Evolutionary conservation across 2,329 filamentous ascomycete genomes (phyloP).

Genomic region (Monosporascus sp.): DNA sequence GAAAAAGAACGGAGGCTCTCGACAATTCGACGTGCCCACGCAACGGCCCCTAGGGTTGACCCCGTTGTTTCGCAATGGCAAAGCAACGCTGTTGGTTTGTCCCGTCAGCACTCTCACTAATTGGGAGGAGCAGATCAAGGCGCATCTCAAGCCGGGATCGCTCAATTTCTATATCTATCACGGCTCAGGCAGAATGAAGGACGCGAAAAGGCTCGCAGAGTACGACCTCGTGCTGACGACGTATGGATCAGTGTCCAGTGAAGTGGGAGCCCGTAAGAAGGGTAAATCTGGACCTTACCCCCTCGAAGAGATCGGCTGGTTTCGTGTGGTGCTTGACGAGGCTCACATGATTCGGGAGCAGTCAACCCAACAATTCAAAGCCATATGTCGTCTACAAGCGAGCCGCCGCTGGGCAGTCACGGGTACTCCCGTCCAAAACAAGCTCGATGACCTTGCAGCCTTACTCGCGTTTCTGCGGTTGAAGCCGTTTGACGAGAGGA

Average conservation of each 20-base stretch:
- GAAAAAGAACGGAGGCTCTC: conserved; percentile 31
- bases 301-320: conserved; percentile 79
- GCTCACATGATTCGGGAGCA: conserved; percentile 92
- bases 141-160: conserved; percentile 63
- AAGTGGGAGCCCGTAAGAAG: conserved; percentile 62
- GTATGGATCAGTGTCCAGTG: conserved; percentile 81
- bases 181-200: conserved; percentile 68
- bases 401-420: conserved; percentile 94
- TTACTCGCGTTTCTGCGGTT: conserved; percentile 81
- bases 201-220: conserved; percentile 61
- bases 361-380: conserved; percentile 75
- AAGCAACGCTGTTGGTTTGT: conserved; percentile 79
- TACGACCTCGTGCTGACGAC: conserved; percentile 89
- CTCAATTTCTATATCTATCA: conserved; percentile 83
- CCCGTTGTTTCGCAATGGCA: conserved; percentile 60
- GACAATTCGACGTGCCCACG: conserved; percentile 33
- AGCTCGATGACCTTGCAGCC: conserved; percentile 82
- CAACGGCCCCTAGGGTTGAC: conserved; percentile 45
- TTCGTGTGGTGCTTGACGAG: conserved; percentile 89
- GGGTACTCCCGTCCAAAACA: conserved; percentile 92
- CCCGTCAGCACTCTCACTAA: conserved; percentile 89
- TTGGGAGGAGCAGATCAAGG: conserved; percentile 88
- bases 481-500: conserved; percentile 75
- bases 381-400: conserved; percentile 73
- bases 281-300: conserved; percentile 58